Conservation (phyloP, 768 basidiomycete genomes). For the Stropharia rugosoannulata region DNA sequence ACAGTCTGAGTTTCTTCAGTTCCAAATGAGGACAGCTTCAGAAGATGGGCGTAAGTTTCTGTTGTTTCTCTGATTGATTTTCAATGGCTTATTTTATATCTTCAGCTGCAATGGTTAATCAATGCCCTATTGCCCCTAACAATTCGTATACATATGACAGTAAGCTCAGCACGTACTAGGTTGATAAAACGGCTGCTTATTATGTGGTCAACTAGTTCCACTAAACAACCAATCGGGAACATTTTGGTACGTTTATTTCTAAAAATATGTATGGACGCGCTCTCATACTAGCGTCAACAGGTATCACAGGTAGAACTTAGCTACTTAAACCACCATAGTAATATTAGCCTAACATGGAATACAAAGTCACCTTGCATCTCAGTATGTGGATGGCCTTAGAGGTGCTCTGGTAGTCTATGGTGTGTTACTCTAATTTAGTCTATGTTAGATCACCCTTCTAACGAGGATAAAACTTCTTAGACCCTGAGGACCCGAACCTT, state of each 20-base stretch:
- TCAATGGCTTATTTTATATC: conserved; percentile 19
- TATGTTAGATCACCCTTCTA: not conserved
- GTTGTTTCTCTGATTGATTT: not conserved
- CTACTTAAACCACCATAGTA: too few relatives aligned
- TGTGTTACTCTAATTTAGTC: not conserved
- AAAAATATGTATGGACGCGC: too few relatives aligned
- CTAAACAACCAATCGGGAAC: conserved; percentile 28
- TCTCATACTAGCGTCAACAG: too few relatives aligned
- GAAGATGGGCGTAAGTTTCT: conserved; percentile 40
- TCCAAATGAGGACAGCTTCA: conserved; percentile 42
- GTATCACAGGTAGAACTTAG: too few relatives aligned
- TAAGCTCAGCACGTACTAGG: not conserved
- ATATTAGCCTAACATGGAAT: too few relatives aligned
- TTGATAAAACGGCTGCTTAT: not conserved
- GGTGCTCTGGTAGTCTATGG: conserved; percentile 27
- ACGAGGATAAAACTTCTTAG: not conserved
- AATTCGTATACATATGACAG: conserved; percentile 27
- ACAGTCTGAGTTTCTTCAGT: conserved; percentile 15
- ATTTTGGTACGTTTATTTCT: conserved; percentile 24
- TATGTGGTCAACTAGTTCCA: conserved; percentile 10
- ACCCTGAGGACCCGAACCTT: conserved; percentile 19
- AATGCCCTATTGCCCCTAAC: conserved; percentile 29
- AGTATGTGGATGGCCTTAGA: conserved; percentile 21
- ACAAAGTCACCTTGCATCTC: conserved; percentile 17
- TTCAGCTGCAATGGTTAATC: conserved; percentile 24